Percentiles rank a stretch among this genome's conserved stretches.
phyloP scores from a whole-genome alignment of 1,139 yeast species.

The Meyerozyma elateridarum region DNA sequence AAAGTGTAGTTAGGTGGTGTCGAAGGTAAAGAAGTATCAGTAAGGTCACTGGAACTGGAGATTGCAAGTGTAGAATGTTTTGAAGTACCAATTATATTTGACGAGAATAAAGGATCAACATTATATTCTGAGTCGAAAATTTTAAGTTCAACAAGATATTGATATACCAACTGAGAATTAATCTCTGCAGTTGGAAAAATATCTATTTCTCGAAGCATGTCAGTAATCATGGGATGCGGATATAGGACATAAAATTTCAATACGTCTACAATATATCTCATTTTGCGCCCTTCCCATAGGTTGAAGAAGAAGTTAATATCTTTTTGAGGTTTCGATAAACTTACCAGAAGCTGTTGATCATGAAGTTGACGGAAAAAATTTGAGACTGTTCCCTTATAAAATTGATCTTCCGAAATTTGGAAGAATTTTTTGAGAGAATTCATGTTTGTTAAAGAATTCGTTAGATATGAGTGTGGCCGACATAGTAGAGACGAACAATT shows the following conservation, averaged over 20 bases:
- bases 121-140: conserved; percentile 22
- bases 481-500: conserved; percentile 26
- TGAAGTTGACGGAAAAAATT: conserved; percentile 13
- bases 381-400: conserved; percentile 11
- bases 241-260: conserved; percentile 29
- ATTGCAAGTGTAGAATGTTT: conserved; percentile 18
- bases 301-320: conserved; percentile 24
- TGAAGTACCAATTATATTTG: conserved; percentile 25
- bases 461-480: conserved; percentile 20
- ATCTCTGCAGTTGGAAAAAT: conserved; percentile 12
- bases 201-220: conserved; percentile 13
- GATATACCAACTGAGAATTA: conserved; percentile 15
- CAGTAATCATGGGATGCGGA: conserved; percentile 28
- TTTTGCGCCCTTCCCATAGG: conserved; percentile 33
- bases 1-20: not conserved
- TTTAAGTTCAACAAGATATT: conserved; percentile 19
- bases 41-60: conserved; percentile 15
- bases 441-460: conserved; percentile 21
- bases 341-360: conserved; percentile 10
- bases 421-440: conserved; percentile 16
- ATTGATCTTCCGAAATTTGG: conserved; percentile 10
- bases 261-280: conserved; percentile 21
- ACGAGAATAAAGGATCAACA: conserved; percentile 30
- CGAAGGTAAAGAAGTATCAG: not conserved
- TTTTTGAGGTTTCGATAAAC: conserved; percentile 13